Percentiles rank a stretch among this genome's conserved stretches.
These are phyloP conservation scores for Synchytrium microbalum DNA, from an alignment of 371 early-diverging fungal genomes.

Conservation along the genomic window DNA sequence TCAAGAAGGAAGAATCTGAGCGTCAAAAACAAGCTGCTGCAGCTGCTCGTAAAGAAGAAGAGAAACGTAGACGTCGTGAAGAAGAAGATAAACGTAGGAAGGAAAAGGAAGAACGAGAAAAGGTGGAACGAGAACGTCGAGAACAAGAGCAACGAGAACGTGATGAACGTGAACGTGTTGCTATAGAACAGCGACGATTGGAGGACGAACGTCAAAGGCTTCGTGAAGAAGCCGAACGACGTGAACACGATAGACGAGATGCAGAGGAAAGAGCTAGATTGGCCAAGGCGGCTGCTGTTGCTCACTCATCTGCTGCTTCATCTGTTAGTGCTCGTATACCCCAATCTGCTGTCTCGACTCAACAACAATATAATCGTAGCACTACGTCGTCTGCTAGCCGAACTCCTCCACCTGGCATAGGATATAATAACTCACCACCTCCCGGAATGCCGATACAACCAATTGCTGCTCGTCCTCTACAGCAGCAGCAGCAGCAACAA, in stretches of 20 bases:
- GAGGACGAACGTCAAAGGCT: constrained; percentile 6
- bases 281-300: neutral
- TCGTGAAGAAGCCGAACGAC: neutral
- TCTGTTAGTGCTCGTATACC: neutral
- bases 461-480: neutral
- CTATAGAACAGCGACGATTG: constrained; percentile 8
- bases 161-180: constrained; percentile 23
- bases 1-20: constrained; percentile 47
- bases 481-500: neutral
- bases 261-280: neutral
- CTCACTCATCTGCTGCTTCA: no score
- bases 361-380: no score
- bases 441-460: neutral
- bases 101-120: constrained; percentile 24
- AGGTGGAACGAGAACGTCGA: constrained; percentile 31
- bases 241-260: neutral
- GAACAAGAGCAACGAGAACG: constrained; percentile 30
- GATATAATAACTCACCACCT: neutral
- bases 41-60: constrained; percentile 50
- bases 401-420: neutral
- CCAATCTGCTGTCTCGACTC: neutral
- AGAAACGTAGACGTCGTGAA: constrained; percentile 47
- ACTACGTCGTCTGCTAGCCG: neutral
- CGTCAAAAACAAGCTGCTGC: constrained; percentile 48
- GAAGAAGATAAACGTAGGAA: constrained; percentile 39